These are phyloP conservation scores for Hypomyces perniciosus DNA, from an alignment of 2,329 filamentous ascomycete genomes.

Conservation along the genomic window DNA sequence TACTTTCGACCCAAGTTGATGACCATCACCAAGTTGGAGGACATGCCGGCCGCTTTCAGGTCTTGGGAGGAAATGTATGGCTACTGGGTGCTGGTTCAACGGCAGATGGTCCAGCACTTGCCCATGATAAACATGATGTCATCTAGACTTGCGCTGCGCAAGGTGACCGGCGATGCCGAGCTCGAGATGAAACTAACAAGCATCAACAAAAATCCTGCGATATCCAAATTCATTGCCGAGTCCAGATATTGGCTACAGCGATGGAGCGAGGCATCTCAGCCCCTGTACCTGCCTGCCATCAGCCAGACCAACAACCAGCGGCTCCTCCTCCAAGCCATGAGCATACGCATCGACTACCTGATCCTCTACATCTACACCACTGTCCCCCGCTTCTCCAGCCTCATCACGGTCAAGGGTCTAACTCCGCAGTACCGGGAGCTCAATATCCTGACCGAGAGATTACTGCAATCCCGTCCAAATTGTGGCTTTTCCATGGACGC, in stretches of 20 bases:
- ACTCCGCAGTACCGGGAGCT: constrained; percentile 40
- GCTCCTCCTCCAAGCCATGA: constrained; percentile 32
- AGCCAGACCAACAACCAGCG: constrained; percentile 19
- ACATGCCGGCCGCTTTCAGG: constrained; percentile 27
- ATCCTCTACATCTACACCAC: constrained; percentile 34
- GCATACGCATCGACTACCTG: constrained; percentile 38
- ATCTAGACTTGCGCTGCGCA: constrained; percentile 25
- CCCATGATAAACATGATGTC: constrained; percentile 29
- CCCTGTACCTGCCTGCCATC: constrained; percentile 26
- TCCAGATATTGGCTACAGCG: constrained; percentile 33
- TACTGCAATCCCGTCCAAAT: constrained; percentile 30
- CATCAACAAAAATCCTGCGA: constrained; percentile 24
- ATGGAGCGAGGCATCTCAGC: constrained; percentile 35
- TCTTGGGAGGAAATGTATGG: constrained; percentile 30
- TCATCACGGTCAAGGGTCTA: constrained; percentile 30
- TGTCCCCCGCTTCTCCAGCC: constrained; percentile 32
- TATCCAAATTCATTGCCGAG: constrained; percentile 30
- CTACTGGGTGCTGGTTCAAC: constrained; percentile 34
- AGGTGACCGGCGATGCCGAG: constrained; percentile 21
- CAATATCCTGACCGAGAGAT: constrained; percentile 30
- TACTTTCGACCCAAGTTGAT: constrained; percentile 30
- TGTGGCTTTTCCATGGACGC: constrained; percentile 41
- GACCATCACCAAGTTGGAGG: constrained; percentile 25
- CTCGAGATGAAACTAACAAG: constrained; percentile 26
- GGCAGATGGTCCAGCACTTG: constrained; percentile 31